Base-by-base conservation (phyloP, 768 basidiomycete genomes). In the Pleurotus giganteus region DNA sequence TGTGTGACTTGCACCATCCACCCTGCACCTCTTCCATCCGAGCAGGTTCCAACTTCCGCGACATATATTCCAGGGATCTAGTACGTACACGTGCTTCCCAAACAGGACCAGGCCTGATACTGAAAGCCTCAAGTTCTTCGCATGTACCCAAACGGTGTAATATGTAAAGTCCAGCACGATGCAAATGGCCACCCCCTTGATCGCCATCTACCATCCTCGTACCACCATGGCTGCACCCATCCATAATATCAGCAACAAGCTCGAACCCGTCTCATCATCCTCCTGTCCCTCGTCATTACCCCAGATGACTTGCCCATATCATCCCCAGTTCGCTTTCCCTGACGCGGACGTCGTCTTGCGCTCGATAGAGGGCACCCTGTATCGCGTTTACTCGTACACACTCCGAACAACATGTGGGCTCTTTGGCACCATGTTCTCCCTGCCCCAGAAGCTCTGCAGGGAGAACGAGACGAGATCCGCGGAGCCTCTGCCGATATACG, bases 401-500 rank as follows among this genome's bases (percentile, higher is more conserved):
- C 59, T 83, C 32, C 67, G 69, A 31, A 72, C 65, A 55, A 63
- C 65, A 4, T 59, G 57, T 17, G 81, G 82, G 17, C 79, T 85
- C 69, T 85, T 84, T 64, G 71, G 78, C 41, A 75, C 81, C 2
- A 80, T 87, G 68, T 86, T 85, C 31, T 42, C 39, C 19, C 23
- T 53, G n/a, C 52, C 66, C 70, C 71, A 19, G 53, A 47, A 49
- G 51, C 47, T 46, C 45, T 49, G 26, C 23, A 23, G 32, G 52
- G 54, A 28, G 13, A 58, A 29, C 31, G 44, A n/a, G 44, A 52
- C 45, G n/a, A 32, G n/a, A 43, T 42, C 17, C 45, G n/a, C 24
- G 24, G 62, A 65, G 31, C 58, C 61, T 21, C 66, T 77, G 13
- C 69, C 73, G 29, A 70, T 74, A 24, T 73, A 76, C 61, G 74